A percentile compares a stretch with the other conserved stretches of the same genome.
Evolutionary conservation across 2,329 filamentous ascomycete species (phyloP).

Genomic region (Colletotrichum magnum): DNA sequence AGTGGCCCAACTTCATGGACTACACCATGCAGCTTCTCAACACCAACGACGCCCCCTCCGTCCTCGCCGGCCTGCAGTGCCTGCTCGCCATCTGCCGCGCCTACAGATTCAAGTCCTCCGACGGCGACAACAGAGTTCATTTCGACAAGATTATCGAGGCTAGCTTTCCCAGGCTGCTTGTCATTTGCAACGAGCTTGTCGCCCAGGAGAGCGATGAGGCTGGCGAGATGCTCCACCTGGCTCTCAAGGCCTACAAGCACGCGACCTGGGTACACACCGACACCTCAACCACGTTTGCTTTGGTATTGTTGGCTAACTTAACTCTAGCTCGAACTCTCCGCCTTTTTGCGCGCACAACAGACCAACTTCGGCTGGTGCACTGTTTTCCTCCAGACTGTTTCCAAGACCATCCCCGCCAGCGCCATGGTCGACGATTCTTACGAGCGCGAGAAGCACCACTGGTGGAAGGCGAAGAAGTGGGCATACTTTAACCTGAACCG

Average conservation of each 20-base stretch:
- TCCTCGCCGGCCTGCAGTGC: conserved; percentile 95
- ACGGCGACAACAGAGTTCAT: conserved; percentile 82
- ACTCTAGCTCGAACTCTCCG: conserved; percentile 85
- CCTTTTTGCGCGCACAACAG: conserved; percentile 82
- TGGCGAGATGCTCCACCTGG: conserved; percentile 95
- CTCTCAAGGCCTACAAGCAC: conserved; percentile 98
- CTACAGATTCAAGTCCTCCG: conserved; percentile 90
- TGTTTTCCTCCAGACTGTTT: conserved; percentile 90
- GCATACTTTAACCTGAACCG: conserved; percentile 98
- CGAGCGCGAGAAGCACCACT: conserved; percentile 93
- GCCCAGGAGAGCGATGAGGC: conserved; percentile 94
- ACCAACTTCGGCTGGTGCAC: conserved; percentile 96
- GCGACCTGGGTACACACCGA: conserved; percentile 82
- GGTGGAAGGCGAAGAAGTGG: conserved; percentile 99
- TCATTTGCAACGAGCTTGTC: conserved; percentile 89
- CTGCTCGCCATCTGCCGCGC: conserved; percentile 94
- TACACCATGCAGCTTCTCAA: conserved; percentile 91
- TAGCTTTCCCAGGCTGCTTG: conserved; percentile 88
- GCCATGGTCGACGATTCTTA: conserved; percentile 83
- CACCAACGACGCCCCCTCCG: conserved; percentile 86
- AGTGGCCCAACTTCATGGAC: conserved; percentile 95
- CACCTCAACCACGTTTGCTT: neutral
- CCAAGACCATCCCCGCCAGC: conserved; percentile 84
- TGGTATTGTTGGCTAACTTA: conserved; percentile 47
- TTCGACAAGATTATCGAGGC: conserved; percentile 95